Conservation (phyloP, 345 rosid species). For the Brassica rapa region DNA sequence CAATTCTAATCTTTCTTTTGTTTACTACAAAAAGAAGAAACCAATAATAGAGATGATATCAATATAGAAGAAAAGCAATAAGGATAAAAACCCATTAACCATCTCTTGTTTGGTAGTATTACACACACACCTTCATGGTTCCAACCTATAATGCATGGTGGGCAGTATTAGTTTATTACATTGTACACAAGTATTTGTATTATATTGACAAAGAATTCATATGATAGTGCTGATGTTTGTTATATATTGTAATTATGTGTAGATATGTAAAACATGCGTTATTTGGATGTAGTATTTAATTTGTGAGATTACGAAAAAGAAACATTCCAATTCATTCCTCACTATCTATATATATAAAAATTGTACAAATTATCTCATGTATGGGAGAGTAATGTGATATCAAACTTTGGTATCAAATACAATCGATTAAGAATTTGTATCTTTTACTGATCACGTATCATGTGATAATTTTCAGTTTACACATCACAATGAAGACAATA, state of each 20-base stretch:
- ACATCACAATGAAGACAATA: not conserved
- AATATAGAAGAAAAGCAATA: not conserved
- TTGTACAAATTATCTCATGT: not conserved
- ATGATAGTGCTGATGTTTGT: not conserved
- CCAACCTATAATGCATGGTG: not conserved
- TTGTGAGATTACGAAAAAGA: not conserved
- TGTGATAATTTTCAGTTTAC: not conserved
- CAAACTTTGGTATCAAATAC: not conserved
- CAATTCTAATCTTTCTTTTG: not conserved
- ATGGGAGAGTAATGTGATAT: not conserved
- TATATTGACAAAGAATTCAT: not conserved
- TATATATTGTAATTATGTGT: not conserved
- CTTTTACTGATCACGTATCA: not conserved
- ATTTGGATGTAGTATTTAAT: not conserved
- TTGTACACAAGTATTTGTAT: not conserved
- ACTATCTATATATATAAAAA: not conserved
- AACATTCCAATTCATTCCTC: not conserved
- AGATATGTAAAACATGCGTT: not conserved
- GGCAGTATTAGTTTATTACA: not conserved
- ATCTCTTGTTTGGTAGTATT: not conserved
- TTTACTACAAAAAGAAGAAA: not conserved
- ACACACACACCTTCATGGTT: constrained; percentile 13
- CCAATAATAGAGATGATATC: not conserved
- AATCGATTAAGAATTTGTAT: not conserved
- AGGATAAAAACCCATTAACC: not conserved